Evolutionary conservation across 805 yeast genomes (phyloP).

Genomic region (Brettanomyces naardenensis): DNA sequence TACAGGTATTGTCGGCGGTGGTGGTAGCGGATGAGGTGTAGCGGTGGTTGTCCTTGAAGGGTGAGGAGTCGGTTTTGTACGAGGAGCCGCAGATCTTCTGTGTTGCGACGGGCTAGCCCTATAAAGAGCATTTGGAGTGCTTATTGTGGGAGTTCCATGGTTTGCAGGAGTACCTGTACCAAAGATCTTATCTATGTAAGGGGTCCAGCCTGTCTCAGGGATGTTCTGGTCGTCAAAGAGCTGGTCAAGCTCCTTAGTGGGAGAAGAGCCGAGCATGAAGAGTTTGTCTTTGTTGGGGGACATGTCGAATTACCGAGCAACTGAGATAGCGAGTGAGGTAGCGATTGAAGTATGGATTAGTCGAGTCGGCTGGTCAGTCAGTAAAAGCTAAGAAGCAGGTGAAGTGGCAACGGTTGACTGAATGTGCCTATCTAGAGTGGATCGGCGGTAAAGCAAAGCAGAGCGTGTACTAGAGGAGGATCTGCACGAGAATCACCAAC

Average conservation of each 20-base stretch:
- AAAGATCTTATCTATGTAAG: slow-evolving; percentile 20
- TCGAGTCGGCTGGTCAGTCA: too few species aligned
- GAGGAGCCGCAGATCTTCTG: neutral
- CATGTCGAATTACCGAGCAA: too few species aligned
- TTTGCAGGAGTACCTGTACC: slow-evolving; percentile 1
- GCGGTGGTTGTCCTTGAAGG: neutral
- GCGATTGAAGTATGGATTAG: too few species aligned
- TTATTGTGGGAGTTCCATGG: neutral
- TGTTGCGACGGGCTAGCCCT: slow-evolving; percentile 1
- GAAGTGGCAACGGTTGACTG: too few species aligned
- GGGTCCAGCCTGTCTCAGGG: slow-evolving; percentile 19
- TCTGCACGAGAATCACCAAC: too few species aligned
- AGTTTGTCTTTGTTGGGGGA: slow-evolving; percentile 7
- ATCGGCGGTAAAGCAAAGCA: neutral
- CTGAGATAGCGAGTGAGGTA: too few species aligned
- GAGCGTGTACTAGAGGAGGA: too few species aligned
- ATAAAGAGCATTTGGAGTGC: neutral
- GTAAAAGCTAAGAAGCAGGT: too few species aligned
- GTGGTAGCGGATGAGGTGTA: neutral
- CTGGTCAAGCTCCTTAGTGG: slow-evolving; percentile 22
- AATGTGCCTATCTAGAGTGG: too few species aligned
- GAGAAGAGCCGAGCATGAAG: slow-evolving; percentile 20
- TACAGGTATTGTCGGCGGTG: neutral
- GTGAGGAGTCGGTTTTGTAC: neutral
- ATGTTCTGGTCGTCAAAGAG: slow-evolving; percentile 13